phyloP scores from a whole-genome alignment of 2,329 filamentous ascomycete species.

The Bipolaris bicolor region DNA sequence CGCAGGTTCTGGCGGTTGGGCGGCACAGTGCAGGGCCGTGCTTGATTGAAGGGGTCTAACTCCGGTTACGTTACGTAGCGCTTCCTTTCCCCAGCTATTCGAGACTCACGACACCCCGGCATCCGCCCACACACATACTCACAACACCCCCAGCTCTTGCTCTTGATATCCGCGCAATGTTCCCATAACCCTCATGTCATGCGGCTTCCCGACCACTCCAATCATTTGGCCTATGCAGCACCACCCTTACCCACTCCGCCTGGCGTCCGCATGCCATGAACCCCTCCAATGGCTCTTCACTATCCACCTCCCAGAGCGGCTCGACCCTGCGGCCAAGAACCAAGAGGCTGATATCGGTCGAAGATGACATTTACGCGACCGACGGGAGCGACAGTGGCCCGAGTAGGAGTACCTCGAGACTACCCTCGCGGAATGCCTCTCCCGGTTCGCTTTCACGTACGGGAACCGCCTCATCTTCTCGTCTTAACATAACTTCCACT shows the following conservation, averaged over 20 bases:
- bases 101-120: slow-evolving; percentile 19
- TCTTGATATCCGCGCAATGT: slow-evolving; percentile 28
- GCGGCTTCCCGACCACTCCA: slow-evolving; percentile 34
- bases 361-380: slow-evolving; percentile 51
- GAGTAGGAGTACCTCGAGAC: slow-evolving; percentile 50
- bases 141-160: slow-evolving; percentile 12
- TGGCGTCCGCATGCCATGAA: slow-evolving; percentile 48
- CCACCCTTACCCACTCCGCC: slow-evolving; percentile 38
- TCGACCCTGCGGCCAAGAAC: slow-evolving; percentile 56
- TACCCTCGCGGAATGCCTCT: slow-evolving; percentile 42
- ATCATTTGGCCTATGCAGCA: slow-evolving; percentile 47
- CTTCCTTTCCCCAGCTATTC: slow-evolving; percentile 24
- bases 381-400: slow-evolving; percentile 44
- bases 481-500: slow-evolving; percentile 37
- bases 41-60: slow-evolving; percentile 20
- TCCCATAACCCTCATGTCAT: slow-evolving; percentile 41
- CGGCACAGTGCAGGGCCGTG: slow-evolving; percentile 23
- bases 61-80: slow-evolving; percentile 26
- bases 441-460: slow-evolving; percentile 45
- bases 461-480: slow-evolving; percentile 40
- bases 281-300: slow-evolving; percentile 48
- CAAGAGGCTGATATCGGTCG: slow-evolving; percentile 56
- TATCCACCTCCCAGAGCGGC: slow-evolving; percentile 50
- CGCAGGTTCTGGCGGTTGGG: slow-evolving; percentile 11
- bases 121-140: slow-evolving; percentile 15